These are phyloP conservation scores for Pythium apleroticum DNA, from an alignment of 352 stramenopile genomes.

Conservation along the genomic window DNA sequence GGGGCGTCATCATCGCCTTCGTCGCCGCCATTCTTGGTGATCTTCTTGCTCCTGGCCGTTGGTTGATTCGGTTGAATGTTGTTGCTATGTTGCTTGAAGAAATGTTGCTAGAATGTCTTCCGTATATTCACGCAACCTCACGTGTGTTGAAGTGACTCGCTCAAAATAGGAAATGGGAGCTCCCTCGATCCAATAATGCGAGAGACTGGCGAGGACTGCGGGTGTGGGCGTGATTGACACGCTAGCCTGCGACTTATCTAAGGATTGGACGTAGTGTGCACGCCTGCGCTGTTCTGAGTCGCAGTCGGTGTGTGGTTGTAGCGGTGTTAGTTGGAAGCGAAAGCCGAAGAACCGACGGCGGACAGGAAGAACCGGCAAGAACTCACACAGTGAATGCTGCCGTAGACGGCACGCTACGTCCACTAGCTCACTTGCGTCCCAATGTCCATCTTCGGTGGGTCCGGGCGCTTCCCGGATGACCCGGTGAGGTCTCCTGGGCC, in stretches of 20 bases:
- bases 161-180: conserved; percentile 1
- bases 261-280: background rate
- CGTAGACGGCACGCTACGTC: background rate
- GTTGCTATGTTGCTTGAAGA: background rate
- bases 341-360: too few species aligned
- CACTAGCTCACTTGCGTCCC: background rate
- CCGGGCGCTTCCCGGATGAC: conserved; percentile 73
- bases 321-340: background rate
- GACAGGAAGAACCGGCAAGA: too few species aligned
- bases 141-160: background rate
- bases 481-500: conserved; percentile 70
- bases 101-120: background rate
- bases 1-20: conserved; percentile 4
- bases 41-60: background rate
- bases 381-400: conserved; percentile 6
- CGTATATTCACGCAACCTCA: conserved; percentile 3
- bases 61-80: background rate
- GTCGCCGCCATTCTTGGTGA: background rate
- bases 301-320: background rate
- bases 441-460: conserved; percentile 83
- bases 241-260: background rate
- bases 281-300: background rate
- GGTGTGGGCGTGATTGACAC: background rate
- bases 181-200: background rate
- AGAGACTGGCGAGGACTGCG: background rate